Evolutionary conservation across 176 grass and related monocot genomes (phyloP), one percentile per base, ranked within the genome.

Genomic region (Phoenix dactylifera): DNA sequence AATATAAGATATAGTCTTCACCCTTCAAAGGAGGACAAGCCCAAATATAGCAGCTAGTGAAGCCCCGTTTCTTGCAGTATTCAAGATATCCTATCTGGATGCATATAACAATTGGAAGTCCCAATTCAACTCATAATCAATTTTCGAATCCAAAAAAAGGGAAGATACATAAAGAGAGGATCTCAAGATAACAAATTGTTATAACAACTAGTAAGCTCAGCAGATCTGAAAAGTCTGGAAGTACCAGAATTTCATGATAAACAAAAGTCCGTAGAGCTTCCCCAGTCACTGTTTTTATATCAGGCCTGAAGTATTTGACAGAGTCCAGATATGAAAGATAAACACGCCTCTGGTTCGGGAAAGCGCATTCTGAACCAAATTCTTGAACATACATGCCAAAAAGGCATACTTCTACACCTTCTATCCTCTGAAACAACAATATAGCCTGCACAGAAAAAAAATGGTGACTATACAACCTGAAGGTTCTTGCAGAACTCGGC

Each of bases 331-430:
- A 99, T 50, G 94, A 99, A 55, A 99, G 81, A 83, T 93, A 99
- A 77, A 99, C 88, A 76, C 94, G 88, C 16, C 85, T 81, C 63
- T 92, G 81, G 67, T 93, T 99, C 0, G 94, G 94, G 26, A 79
- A 89, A 64, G 82, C 64, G 58, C 84, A 92, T 58, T 99, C 94
- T 2, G 85, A 84, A 70, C 94, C 94, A 81, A 99, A 99, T 77
- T 99, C 94, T 86, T 99, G 94, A 63, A 99, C 94, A 79, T 99
- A 99, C 94, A 99, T 99, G 61, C 94, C 94, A 76, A 99, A 99
- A 39, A 99, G 72, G 74, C 94, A 99, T 57, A 99, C 94, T 88
- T 99, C 94, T 59, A 99, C 94, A 24, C 94, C 94, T 88, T 99
- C 94, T 71, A 99, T 99, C 81, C 83, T 99, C 75, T 99, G 94